Percentiles rank a stretch among this genome's conserved stretches.
Evolutionary conservation across 495 filamentous ascomycete genomes (phyloP).

Genomic region (Talaromyces stipitatus): DNA sequence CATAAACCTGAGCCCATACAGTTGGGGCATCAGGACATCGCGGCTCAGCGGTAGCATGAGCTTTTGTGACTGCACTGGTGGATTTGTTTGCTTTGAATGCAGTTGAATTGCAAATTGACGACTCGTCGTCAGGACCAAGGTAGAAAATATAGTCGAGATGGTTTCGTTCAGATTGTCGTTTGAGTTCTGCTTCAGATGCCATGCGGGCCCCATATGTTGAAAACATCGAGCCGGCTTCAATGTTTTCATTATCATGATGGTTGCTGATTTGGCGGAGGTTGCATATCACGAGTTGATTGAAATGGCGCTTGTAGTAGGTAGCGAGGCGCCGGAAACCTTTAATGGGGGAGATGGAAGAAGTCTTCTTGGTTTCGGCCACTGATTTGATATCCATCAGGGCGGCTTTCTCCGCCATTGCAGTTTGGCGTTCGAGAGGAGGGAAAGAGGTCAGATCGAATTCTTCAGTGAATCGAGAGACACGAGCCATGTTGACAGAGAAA

Average conservation of each 20-base stretch:
- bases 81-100: not conserved
- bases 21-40: not conserved
- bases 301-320: not conserved
- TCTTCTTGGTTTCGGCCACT: not conserved
- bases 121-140: not conserved
- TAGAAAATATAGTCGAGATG: not conserved
- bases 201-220: not conserved
- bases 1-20: not conserved
- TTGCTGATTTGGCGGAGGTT: not conserved
- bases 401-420: not conserved
- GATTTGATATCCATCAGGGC: not conserved
- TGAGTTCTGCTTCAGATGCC: not conserved
- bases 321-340: not conserved
- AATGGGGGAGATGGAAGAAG: not conserved
- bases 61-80: not conserved
- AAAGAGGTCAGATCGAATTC: not conserved
- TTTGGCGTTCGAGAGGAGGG: not conserved
- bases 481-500: slow-evolving; percentile 3
- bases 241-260: not conserved
- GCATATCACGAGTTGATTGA: not conserved
- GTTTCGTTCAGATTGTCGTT: not conserved
- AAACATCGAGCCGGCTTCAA: slow-evolving; percentile 2
- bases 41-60: not conserved
- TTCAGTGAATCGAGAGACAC: slow-evolving; percentile 5
- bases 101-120: not conserved